A percentile compares a stretch with the other conserved stretches of the same genome.
These are phyloP conservation scores for Tetracladium setigerum DNA, from an alignment of 495 filamentous ascomycete species.

Conservation along the genomic window DNA sequence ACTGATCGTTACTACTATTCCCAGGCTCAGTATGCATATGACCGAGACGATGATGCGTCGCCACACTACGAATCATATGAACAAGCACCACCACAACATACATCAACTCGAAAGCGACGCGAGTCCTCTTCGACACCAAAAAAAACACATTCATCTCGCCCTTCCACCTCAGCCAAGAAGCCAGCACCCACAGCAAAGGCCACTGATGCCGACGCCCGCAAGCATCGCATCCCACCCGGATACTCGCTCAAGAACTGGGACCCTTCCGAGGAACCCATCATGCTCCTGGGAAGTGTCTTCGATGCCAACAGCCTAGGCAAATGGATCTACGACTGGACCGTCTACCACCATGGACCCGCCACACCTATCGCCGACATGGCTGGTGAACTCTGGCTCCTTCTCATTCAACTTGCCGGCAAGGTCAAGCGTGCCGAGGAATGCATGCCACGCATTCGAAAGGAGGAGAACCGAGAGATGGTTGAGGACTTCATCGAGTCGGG, in stretches of 20 bases:
- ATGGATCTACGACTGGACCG: conserved; percentile 99
- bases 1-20: conserved; percentile 46
- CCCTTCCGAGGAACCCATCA: conserved; percentile 80
- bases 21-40: conserved; percentile 37
- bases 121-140: conserved; percentile 27
- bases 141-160: conserved; percentile 32
- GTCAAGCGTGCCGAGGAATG: conserved; percentile 86
- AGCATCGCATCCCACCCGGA: conserved; percentile 76
- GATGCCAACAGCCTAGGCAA: conserved; percentile 96
- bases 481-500: conserved; percentile 90
- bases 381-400: conserved; percentile 88
- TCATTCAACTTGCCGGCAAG: conserved; percentile 95
- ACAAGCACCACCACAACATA: conserved; percentile 30
- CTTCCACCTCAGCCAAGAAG: conserved; percentile 33
- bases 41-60: conserved; percentile 16
- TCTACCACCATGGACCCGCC: conserved; percentile 78
- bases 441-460: conserved; percentile 60
- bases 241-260: conserved; percentile 99
- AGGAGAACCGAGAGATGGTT: conserved; percentile 71
- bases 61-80: conserved; percentile 19
- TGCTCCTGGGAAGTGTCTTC: conserved; percentile 91
- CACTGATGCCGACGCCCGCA: conserved; percentile 76
- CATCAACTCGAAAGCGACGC: conserved; percentile 18
- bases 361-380: conserved; percentile 89
- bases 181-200: conserved; percentile 49